Percentiles rank a stretch among this genome's conserved stretches.
Conservation (phyloP, 306 rosid genomes). For the Medicago truncatula region MtrunA17r5.0-ANR NC_053042.1:39146001-39146500, state of each 20-base stretch:
- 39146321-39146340: too few species aligned
- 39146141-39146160: constrained; percentile 32
- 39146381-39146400: too few species aligned
- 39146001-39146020: constrained; percentile 23
- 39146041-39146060: constrained; percentile 30
- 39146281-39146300: not conserved
- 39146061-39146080: constrained; percentile 35
- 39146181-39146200: constrained; percentile 34
- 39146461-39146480: too few species aligned
- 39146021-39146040: constrained; percentile 37
- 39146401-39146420: too few species aligned
- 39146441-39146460: too few species aligned
- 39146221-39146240: constrained; percentile 1
- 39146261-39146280: not conserved
- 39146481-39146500: too few species aligned
- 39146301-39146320: too few species aligned
- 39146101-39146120: constrained; percentile 11
- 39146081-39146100: not conserved
- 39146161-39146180: constrained; percentile 32
- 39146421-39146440: too few species aligned
- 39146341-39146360: too few species aligned
- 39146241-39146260: constrained; percentile 35
- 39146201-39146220: constrained; percentile 30
- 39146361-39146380: too few species aligned
- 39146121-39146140: constrained; percentile 37